phyloP scores from a whole-genome alignment of 2,329 filamentous ascomycete genomes.

The Zymoseptoria pseudotritici region DNA sequence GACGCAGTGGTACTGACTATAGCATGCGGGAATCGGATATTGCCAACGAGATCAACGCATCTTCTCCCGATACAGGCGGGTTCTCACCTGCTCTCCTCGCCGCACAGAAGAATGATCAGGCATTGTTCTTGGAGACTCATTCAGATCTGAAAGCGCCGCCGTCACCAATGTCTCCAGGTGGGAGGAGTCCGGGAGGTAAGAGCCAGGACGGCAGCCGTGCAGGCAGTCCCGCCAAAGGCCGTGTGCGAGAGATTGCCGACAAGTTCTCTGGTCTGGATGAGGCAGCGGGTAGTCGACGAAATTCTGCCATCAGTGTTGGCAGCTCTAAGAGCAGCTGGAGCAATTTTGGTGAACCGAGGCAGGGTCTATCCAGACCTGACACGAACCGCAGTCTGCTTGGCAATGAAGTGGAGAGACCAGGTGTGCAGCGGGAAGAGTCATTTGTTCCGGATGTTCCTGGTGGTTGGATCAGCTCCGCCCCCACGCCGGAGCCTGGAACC shows the following conservation, averaged over 20 bases:
- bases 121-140: conserved; percentile 24
- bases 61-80: conserved; percentile 16
- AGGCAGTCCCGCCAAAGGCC: conserved; percentile 36
- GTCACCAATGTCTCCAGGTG: background rate
- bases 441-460: conserved; percentile 48
- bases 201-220: conserved; percentile 11
- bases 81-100: conserved; percentile 18
- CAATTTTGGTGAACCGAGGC: conserved; percentile 18
- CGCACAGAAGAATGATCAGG: conserved; percentile 15
- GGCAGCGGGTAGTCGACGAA: conserved; percentile 28
- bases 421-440: conserved; percentile 14
- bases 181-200: background rate
- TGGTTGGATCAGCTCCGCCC: conserved; percentile 46
- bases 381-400: conserved; percentile 11
- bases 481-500: conserved; percentile 27
- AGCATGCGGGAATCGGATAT: conserved; percentile 28
- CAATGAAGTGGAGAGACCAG: conserved; percentile 10
- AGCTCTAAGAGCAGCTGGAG: conserved; percentile 38
- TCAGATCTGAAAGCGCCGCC: background rate
- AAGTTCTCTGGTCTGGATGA: conserved; percentile 39
- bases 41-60: conserved; percentile 21
- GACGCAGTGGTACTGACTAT: conserved; percentile 27
- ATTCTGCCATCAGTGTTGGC: conserved; percentile 33
- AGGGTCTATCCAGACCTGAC: conserved; percentile 10
- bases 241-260: conserved; percentile 45